These are phyloP conservation scores for Rubroboletus satanas DNA, from an alignment of 768 basidiomycete species.

Conservation along the genomic window DNA sequence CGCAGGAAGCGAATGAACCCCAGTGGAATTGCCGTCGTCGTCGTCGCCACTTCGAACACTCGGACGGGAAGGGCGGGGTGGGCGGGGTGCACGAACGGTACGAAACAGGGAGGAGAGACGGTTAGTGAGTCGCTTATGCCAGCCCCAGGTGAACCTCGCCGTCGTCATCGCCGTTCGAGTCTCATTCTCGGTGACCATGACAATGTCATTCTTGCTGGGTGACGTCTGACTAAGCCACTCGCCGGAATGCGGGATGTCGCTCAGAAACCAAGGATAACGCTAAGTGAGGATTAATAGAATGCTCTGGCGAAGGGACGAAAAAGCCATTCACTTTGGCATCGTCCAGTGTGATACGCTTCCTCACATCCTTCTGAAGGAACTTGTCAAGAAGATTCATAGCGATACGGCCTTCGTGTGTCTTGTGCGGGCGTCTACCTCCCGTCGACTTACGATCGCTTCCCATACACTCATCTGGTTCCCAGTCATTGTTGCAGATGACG, in stretches of 20 bases:
- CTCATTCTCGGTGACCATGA: conserved; percentile 72
- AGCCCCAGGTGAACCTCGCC: conserved; percentile 60
- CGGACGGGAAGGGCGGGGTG: conserved; percentile 16
- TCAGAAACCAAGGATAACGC: conserved; percentile 63
- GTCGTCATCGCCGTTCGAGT: conserved; percentile 68
- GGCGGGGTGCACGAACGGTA: conserved; percentile 33
- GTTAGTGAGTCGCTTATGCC: conserved; percentile 41
- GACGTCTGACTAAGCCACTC: conserved; percentile 69
- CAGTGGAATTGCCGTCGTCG: conserved; percentile 24
- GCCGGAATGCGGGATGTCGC: conserved; percentile 60
- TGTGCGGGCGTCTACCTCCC: conserved; percentile 52
- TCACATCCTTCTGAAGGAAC: conserved; percentile 78
- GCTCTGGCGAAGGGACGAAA: background rate
- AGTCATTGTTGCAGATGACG: conserved; percentile 74
- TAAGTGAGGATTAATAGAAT: conserved; percentile 25
- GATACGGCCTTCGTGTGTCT: conserved; percentile 50
- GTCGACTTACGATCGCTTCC: conserved; percentile 65
- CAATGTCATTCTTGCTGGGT: conserved; percentile 44
- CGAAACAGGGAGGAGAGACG: conserved; percentile 51
- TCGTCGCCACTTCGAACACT: conserved; percentile 10
- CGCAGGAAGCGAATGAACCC: conserved; percentile 31
- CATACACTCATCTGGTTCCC: conserved; percentile 64
- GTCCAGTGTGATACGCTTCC: conserved; percentile 69
- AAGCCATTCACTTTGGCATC: conserved; percentile 67
- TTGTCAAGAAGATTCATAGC: conserved; percentile 70